phyloP scores from a whole-genome alignment of 208 protist species.

The Vickermania spadyakhi region DNA sequence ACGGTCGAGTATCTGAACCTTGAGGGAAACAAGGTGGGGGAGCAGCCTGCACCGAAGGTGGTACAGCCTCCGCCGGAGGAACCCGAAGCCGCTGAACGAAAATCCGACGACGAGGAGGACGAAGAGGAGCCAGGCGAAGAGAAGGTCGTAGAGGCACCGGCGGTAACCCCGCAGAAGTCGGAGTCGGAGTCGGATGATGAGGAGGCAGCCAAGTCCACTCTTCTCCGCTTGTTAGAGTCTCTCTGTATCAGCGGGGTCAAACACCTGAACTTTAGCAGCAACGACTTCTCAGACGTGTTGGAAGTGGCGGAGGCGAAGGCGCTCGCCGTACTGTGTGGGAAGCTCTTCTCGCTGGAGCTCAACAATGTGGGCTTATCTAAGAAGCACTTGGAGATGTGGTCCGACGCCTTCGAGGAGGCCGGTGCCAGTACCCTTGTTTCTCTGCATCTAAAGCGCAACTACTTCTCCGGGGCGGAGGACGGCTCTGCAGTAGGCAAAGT shows the following conservation, averaged over 20 bases:
- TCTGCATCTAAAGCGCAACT: constrained; percentile 53
- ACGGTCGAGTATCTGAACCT: constrained; percentile 35
- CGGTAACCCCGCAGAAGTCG: background rate
- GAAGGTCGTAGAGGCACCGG: background rate
- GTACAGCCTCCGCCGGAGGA: constrained; percentile 4
- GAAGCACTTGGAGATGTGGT: constrained; percentile 39
- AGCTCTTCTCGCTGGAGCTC: constrained; percentile 39
- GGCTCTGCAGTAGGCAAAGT: constrained; percentile 23
- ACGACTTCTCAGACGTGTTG: constrained; percentile 41
- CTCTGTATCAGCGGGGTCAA: constrained; percentile 21
- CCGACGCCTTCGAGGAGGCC: constrained; percentile 9
- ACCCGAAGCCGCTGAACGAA: background rate
- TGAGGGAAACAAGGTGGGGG: constrained; percentile 57
- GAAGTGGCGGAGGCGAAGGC: constrained; percentile 36
- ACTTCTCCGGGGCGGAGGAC: constrained; percentile 20
- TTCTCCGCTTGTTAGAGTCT: constrained; percentile 5
- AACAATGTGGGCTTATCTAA: constrained; percentile 27
- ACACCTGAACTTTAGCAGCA: constrained; percentile 52
- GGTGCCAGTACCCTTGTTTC: constrained; percentile 10
- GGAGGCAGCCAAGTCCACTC: background rate
- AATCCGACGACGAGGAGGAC: background rate
- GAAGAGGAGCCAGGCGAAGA: background rate
- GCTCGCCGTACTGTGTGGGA: constrained; percentile 25
- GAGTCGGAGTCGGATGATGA: background rate
- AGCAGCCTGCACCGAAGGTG: constrained; percentile 9